phyloP scores from a whole-genome alignment of 2,329 filamentous ascomycete species.

The Microcyclospora pomicola region DNA sequence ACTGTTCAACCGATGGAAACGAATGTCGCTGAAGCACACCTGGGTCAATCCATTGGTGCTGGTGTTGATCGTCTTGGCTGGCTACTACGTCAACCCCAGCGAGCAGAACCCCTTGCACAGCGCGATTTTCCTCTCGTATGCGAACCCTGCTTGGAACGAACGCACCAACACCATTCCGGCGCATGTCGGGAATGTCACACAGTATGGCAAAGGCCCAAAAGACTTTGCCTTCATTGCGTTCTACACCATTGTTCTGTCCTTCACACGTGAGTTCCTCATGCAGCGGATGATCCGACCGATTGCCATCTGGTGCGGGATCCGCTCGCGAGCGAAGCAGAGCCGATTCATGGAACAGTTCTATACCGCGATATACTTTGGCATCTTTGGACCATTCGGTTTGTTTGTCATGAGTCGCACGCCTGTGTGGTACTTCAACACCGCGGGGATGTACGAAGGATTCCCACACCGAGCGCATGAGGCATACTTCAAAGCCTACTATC shows the following conservation, averaged over 20 bases:
- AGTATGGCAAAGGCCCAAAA: slow-evolving; percentile 80
- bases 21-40: slow-evolving; percentile 38
- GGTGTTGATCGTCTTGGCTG: slow-evolving; percentile 46
- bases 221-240: slow-evolving; percentile 81
- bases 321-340: slow-evolving; percentile 60
- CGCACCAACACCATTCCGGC: slow-evolving; percentile 31
- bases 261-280: slow-evolving; percentile 94
- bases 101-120: slow-evolving; percentile 63
- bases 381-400: slow-evolving; percentile 70
- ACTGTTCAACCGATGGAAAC: slow-evolving; percentile 32
- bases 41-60: slow-evolving; percentile 58
- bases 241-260: slow-evolving; percentile 79
- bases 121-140: slow-evolving; percentile 86
- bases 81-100: slow-evolving; percentile 63
- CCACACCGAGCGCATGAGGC: slow-evolving; percentile 71
- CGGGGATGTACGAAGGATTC: slow-evolving; percentile 77
- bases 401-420: slow-evolving; percentile 87
- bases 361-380: slow-evolving; percentile 76
- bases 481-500: slow-evolving; percentile 86
- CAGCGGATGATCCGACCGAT: slow-evolving; percentile 71
- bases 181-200: slow-evolving; percentile 28
- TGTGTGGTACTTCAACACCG: slow-evolving; percentile 91
- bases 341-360: slow-evolving; percentile 96
- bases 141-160: slow-evolving; percentile 32
- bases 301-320: slow-evolving; percentile 55